Conservation (phyloP, 2,329 filamentous ascomycete genomes). For the Monosporascus sp. region DNA sequence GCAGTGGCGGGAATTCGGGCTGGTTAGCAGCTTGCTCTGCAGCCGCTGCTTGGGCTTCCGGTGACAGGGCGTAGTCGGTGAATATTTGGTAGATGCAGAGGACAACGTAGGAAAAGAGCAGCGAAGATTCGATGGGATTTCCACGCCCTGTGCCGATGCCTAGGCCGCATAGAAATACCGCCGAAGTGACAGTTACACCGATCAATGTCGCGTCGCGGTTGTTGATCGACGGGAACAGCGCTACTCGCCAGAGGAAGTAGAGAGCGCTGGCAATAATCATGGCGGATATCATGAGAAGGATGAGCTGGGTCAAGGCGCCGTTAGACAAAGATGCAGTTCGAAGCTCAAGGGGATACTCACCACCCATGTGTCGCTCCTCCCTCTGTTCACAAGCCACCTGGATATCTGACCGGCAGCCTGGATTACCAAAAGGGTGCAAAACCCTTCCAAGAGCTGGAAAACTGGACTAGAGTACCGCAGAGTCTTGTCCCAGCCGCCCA, state of each 20-base stretch:
- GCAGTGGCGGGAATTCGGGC: slow-evolving; percentile 91
- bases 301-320: slow-evolving; percentile 55
- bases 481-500: slow-evolving; percentile 84
- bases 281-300: slow-evolving; percentile 79
- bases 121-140: slow-evolving; percentile 89
- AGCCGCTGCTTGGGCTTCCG: slow-evolving; percentile 51
- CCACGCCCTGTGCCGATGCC: slow-evolving; percentile 91
- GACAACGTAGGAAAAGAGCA: slow-evolving; percentile 96
- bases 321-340: slow-evolving; percentile 28
- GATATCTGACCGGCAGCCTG: slow-evolving; percentile 93
- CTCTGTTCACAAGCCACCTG: slow-evolving; percentile 87
- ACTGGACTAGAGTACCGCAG: slow-evolving; percentile 87
- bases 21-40: slow-evolving; percentile 51
- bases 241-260: slow-evolving; percentile 94
- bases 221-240: slow-evolving; percentile 86
- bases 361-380: slow-evolving; percentile 94
- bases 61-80: slow-evolving; percentile 88
- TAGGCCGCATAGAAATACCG: slow-evolving; percentile 87
- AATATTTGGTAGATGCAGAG: slow-evolving; percentile 99
- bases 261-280: slow-evolving; percentile 89
- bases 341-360: slow-evolving; percentile 45
- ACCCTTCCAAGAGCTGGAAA: slow-evolving; percentile 92
- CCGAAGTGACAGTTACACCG: slow-evolving; percentile 85
- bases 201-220: slow-evolving; percentile 91
- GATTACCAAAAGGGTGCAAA: slow-evolving; percentile 93